Base-by-base conservation (phyloP, 164 flowering plant species). In the Berberis vulgaris region DNA sequence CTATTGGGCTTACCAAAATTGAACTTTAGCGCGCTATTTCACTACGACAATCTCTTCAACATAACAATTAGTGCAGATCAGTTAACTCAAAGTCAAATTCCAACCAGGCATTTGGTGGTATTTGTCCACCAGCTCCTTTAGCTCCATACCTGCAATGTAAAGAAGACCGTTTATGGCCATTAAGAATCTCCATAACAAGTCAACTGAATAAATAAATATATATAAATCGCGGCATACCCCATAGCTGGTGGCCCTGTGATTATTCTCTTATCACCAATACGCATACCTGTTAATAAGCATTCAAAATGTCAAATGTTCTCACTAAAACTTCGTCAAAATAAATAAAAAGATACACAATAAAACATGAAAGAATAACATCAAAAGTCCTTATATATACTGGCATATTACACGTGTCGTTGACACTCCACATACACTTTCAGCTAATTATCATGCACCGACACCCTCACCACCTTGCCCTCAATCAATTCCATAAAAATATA, bases 241-340 rank as follows among this genome's bases (percentile, higher is more conserved):
- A 95, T 95, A 11, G 88, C 69, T 60, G 99, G 99, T 66, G 99
- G 99, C 71, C 91, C 84, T 45, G 88, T 87, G 13, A 95, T 80
- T 62, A 85, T 87, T 71, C 99, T 74, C 74, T 95, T 95, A 76
- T 95, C 97, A 53, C 99, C 99, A 57, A 91, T 65, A 2, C 96
- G 84, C 99, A 95, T 95, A 63, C 97, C 99, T 94, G 83, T 57
- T 40, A 26, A 61, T 41, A 9, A 60, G 38, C 40, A 50, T 7
- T 44, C 61, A 67, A 39, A 26, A 55, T 39, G 6, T 26, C 13
- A n/a, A 26, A 5, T 47, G 55, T 52, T 52, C 3, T 52, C 13
- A 4, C 13, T 11, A 2, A 52, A 38, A 10, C 45, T 1, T 3
- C 5, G 38, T 49, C 6, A 2, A 7, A 4, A n/a, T n/a, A n/a